Percentiles rank a stretch among this genome's conserved stretches.
Conservation (phyloP, 2,329 filamentous ascomycete species). For the Nothopassalora personata region DNA sequence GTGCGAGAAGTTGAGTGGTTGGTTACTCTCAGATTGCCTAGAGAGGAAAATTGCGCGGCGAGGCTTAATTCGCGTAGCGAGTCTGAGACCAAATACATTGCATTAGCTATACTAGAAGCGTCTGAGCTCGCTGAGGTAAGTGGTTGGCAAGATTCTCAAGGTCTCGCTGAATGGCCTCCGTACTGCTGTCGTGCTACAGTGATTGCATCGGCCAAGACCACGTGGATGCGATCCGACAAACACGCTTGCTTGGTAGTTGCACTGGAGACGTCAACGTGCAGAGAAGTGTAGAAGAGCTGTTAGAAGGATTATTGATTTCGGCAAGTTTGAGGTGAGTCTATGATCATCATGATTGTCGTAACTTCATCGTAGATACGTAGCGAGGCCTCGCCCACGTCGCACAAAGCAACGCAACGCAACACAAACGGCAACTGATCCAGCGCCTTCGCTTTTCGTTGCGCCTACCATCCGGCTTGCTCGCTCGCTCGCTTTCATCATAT, state of each 20-base stretch:
- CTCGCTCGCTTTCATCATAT: neutral
- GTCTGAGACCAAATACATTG: too few relatives aligned
- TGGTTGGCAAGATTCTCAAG: neutral
- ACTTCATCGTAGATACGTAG: neutral
- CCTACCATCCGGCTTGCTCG: neutral
- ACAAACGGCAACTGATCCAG: neutral
- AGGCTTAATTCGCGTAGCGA: too few relatives aligned
- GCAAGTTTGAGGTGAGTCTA: neutral
- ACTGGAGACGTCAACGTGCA: neutral
- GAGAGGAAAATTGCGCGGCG: too few relatives aligned
- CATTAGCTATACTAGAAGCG: too few relatives aligned
- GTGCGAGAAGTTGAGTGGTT: neutral
- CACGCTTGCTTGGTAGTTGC: neutral
- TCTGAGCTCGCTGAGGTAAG: too few relatives aligned
- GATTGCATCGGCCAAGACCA: neutral
- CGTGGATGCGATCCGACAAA: neutral
- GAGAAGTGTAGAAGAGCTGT: neutral
- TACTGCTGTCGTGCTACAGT: neutral
- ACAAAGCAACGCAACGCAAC: neutral
- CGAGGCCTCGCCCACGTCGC: neutral
- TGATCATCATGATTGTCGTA: neutral
- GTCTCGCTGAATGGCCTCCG: neutral
- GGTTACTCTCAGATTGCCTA: too few relatives aligned
- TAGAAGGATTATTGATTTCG: neutral
- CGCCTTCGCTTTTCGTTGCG: neutral